Percentiles rank a stretch among this genome's conserved stretches.
These are phyloP conservation scores for Penstemon davidsonii DNA, from an alignment of 257 asterid species.

Conservation along the genomic window DNA sequence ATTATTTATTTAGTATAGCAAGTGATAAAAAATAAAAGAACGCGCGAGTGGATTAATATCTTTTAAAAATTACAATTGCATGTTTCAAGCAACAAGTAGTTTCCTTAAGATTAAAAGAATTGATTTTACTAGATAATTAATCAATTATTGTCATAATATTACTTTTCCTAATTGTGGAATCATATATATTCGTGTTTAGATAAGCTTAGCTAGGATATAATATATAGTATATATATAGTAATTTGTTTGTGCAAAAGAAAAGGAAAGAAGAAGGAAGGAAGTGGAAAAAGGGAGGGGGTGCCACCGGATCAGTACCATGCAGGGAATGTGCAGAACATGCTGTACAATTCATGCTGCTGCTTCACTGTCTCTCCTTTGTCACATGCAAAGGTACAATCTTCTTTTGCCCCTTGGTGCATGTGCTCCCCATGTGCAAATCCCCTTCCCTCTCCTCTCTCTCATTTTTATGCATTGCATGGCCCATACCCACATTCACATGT, in stretches of 20 bases:
- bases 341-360: conserved; percentile 64
- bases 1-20: no score
- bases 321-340: conserved; percentile 60
- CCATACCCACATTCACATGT: conserved; percentile 65
- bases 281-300: neutral
- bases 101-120: no score
- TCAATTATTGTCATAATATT: no score
- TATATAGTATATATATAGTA: no score
- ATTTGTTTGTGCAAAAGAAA: neutral
- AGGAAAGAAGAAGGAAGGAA: conserved; percentile 10
- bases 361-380: conserved; percentile 66
- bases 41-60: no score
- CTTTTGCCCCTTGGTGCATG: conserved; percentile 41
- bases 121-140: no score
- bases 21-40: no score
- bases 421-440: conserved; percentile 61
- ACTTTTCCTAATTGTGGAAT: no score
- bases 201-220: no score
- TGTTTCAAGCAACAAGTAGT: no score
- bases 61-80: no score
- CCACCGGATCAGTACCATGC: conserved; percentile 23
- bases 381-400: conserved; percentile 50
- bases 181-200: no score
- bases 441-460: conserved; percentile 20
- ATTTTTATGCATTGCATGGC: conserved; percentile 37